Base-by-base conservation (phyloP, 306 rosid genomes). In the Glycine tomentella region DNA sequence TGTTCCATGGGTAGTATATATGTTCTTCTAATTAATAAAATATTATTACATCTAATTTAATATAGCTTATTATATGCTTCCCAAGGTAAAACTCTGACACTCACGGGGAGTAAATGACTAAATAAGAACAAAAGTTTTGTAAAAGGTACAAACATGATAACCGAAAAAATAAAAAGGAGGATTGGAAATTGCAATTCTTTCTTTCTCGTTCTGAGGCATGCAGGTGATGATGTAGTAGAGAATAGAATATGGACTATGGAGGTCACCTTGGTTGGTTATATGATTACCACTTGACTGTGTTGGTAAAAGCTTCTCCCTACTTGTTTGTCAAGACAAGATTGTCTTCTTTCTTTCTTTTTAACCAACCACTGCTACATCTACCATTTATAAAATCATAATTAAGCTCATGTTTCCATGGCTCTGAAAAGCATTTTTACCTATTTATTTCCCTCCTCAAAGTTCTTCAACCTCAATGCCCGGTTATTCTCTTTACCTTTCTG, bases 111-210 rank as follows among this genome's bases (percentile, higher is more conserved):
- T 38, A 56, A 46, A n/a, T 33, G 9, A 25, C 31, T 25, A 25
- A 25, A 25, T 33, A n/a, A 5, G 15, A 62, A 9, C 16, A 62
- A 5, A 75, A 15, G 45, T 49, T 64, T n/a, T 33, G 69, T 7
- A 46, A 75, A 82, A 50, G 72, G 49, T 36, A 10, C 3, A 42
- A 66, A 66, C 45, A 75, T 50, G 49, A 1, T 3, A n/a, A 58
- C 31, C 31, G 31, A 25, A 25, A 25, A 25, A 25, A 25, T 25
- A 38, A n/a, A 58, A 5, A 4, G 45, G 5, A 44, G 9, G 73
- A 77, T 83, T 63, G 82, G 82, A 77, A 83, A 83, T 83, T 71
- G 82, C 75, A 83, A 56, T 82, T 83, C 62, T 38, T 36, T 59
- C 13, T 58, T 61, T 73, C 5, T 76, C 31, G 31, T 12, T 44